These are phyloP conservation scores for Auricularia sp. DNA, from an alignment of 768 basidiomycete genomes.

Conservation along the genomic window DNA sequence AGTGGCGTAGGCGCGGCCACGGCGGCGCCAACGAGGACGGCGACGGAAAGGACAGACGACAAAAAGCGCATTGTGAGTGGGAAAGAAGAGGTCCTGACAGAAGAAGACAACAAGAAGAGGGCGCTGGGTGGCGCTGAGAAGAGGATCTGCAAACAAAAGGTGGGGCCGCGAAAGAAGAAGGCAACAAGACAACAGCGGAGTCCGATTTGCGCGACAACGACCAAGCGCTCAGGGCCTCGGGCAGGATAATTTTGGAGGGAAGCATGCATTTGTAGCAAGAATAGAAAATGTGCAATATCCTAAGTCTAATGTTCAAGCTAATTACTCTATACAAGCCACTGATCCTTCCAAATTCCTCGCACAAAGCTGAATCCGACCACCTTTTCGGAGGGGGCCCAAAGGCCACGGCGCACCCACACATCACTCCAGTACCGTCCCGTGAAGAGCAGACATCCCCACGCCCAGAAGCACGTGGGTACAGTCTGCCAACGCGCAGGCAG, in stretches of 20 bases:
- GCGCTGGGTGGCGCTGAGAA: not conserved
- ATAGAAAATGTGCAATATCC: too few relatives aligned
- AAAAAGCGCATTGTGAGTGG: not conserved
- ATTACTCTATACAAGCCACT: not conserved
- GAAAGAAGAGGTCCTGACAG: not conserved
- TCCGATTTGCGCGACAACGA: too few relatives aligned
- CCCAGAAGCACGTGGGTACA: not conserved
- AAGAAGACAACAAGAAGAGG: not conserved
- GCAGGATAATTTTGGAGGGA: too few relatives aligned
- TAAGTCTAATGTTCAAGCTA: too few relatives aligned
- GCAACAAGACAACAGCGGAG: too few relatives aligned
- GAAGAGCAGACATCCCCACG: not conserved
- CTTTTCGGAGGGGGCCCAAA: not conserved
- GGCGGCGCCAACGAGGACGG: not conserved
- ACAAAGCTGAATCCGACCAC: not conserved
- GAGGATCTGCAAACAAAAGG: too few relatives aligned
- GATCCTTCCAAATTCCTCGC: not conserved
- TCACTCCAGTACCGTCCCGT: not conserved
- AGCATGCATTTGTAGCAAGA: too few relatives aligned
- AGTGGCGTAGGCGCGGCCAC: not conserved
- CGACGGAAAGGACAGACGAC: not conserved
- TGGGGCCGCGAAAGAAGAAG: too few relatives aligned
- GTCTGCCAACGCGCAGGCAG: not conserved
- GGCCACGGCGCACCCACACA: not conserved
- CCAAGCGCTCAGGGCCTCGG: too few relatives aligned